Evolutionary conservation across 768 basidiomycete genomes (phyloP).

Genomic region (Ramaria rubella): DNA sequence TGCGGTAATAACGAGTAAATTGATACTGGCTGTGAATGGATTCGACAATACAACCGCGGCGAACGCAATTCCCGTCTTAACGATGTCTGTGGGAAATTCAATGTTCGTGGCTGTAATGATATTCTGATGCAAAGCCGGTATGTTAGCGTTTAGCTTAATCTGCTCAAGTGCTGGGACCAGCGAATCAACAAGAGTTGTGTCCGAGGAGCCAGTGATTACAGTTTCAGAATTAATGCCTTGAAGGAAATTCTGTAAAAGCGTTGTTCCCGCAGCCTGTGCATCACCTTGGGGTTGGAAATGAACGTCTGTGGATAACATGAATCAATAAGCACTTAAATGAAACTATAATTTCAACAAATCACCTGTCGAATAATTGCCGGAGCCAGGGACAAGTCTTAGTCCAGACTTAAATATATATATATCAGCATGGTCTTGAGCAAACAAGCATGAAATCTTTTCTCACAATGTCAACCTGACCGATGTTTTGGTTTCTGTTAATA

Average conservation of each 20-base stretch:
- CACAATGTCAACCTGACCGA: constrained; percentile 56
- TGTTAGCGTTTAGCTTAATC: constrained; percentile 51
- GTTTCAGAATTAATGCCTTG: constrained; percentile 53
- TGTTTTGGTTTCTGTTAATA: constrained; percentile 36
- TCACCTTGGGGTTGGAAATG: constrained; percentile 52
- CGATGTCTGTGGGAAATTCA: constrained; percentile 56
- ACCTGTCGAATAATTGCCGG: constrained; percentile 50
- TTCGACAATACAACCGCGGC: constrained; percentile 53
- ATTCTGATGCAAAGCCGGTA: constrained; percentile 58
- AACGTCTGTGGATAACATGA: constrained; percentile 37
- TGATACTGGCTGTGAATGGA: constrained; percentile 69
- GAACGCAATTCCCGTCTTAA: constrained; percentile 52
- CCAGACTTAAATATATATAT: constrained; percentile 32
- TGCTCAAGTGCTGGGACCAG: constrained; percentile 54
- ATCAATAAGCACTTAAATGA: not conserved
- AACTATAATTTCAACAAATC: constrained; percentile 1
- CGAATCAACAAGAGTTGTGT: constrained; percentile 54
- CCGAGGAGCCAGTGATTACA: constrained; percentile 47
- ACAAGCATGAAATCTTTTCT: constrained; percentile 12
- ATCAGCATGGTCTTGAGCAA: not conserved
- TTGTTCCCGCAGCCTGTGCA: constrained; percentile 41
- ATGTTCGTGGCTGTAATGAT: constrained; percentile 51
- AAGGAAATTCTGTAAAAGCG: constrained; percentile 60
- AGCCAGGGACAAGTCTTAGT: constrained; percentile 55
- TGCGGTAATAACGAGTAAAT: constrained; percentile 48